Evolutionary conservation across 2,329 filamentous ascomycete genomes (phyloP).

Genomic region (Calonectria pseudoturangicola): DNA sequence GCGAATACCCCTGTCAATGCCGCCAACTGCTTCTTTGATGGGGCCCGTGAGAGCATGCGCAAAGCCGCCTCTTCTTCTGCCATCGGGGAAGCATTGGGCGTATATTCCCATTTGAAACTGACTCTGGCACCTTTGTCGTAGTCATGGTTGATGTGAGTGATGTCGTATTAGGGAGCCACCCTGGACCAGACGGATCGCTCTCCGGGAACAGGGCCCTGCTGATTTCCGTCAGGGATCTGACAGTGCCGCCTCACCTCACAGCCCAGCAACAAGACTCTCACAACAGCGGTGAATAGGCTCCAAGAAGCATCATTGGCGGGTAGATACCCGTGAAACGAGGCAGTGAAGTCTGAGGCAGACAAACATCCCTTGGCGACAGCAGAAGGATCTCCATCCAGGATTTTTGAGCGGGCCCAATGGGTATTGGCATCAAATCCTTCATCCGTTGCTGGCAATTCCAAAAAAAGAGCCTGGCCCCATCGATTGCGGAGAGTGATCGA

Average conservation of each 20-base stretch:
- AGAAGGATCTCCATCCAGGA: constrained; percentile 39
- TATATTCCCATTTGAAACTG: constrained; percentile 9
- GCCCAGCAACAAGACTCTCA: constrained; percentile 22
- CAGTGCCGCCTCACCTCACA: constrained; percentile 28
- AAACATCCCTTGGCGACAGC: constrained; percentile 22
- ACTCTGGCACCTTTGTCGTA: constrained; percentile 28
- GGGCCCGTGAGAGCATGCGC: neutral
- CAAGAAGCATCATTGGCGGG: constrained; percentile 5
- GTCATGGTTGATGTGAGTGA: constrained; percentile 21
- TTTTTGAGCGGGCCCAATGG: constrained; percentile 36
- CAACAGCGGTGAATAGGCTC: constrained; percentile 27
- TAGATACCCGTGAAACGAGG: constrained; percentile 32
- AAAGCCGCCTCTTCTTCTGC: constrained; percentile 1
- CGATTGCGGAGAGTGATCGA: constrained; percentile 44
- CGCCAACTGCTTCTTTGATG: constrained; percentile 1
- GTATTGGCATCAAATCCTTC: constrained; percentile 16
- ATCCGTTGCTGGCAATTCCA: constrained; percentile 19
- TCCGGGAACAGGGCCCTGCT: constrained; percentile 11
- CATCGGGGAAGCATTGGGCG: neutral
- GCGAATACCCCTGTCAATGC: constrained; percentile 12
- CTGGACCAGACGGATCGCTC: constrained; percentile 24
- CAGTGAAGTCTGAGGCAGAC: constrained; percentile 33
- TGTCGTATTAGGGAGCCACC: constrained; percentile 19
- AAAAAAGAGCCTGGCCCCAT: constrained; percentile 36
- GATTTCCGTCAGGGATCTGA: constrained; percentile 28